phyloP scores from a whole-genome alignment of 352 stramenopile species.

The Peronospora belbahrii region DNA sequence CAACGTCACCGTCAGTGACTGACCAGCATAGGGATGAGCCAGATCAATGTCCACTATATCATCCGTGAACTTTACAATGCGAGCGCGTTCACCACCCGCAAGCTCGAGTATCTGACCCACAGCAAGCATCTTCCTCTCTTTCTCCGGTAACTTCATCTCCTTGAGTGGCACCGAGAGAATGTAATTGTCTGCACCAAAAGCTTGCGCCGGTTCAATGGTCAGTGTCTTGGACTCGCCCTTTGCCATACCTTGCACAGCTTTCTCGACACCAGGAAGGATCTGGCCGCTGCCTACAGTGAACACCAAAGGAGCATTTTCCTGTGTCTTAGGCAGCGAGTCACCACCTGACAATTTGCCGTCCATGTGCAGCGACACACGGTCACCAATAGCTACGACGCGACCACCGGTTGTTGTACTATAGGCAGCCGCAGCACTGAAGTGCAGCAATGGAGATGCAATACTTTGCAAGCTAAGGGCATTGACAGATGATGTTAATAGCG shows the following conservation, averaged over 20 bases:
- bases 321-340: conserved; percentile 46
- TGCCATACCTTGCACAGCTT: conserved; percentile 54
- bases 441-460: conserved; percentile 6
- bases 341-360: conserved; percentile 53
- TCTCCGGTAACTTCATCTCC: conserved; percentile 62
- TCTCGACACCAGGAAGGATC: conserved; percentile 63
- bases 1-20: conserved; percentile 70
- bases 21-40: conserved; percentile 63
- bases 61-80: conserved; percentile 59
- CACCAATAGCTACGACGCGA: conserved; percentile 36
- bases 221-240: conserved; percentile 60
- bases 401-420: conserved; percentile 14
- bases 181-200: conserved; percentile 60
- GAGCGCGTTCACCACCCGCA: conserved; percentile 46
- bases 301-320: conserved; percentile 39
- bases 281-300: conserved; percentile 70
- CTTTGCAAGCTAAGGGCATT: conserved; percentile 2
- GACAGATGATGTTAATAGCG: conserved; percentile 1
- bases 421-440: neutral
- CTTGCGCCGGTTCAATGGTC: conserved; percentile 51
- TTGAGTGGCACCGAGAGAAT: conserved; percentile 57
- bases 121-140: conserved; percentile 59
- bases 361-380: conserved; percentile 68
- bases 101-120: conserved; percentile 58
- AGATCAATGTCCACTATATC: conserved; percentile 72